phyloP scores from a whole-genome alignment of 1,284 basidiomycete species.

The Neonothopanus nambi region DNA sequence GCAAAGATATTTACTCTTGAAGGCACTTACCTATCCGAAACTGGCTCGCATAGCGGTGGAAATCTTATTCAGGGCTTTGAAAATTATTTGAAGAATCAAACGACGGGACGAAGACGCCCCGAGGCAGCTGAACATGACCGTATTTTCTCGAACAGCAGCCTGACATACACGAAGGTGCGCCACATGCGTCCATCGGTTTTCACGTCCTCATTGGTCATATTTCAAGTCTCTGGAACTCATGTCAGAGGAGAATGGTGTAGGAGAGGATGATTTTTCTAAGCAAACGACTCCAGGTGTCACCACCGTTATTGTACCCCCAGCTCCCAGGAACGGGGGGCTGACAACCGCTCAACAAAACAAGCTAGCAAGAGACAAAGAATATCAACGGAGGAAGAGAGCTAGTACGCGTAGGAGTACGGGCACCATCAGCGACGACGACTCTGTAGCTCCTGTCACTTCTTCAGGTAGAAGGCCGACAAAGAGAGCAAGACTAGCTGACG shows the following conservation, averaged over 20 bases:
- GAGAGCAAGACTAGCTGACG: slow-evolving; percentile 60
- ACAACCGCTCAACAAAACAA: slow-evolving; percentile 73
- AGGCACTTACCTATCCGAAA: slow-evolving; percentile 71
- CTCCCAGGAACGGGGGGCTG: slow-evolving; percentile 65
- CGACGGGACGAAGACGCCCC: slow-evolving; percentile 62
- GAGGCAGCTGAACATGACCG: slow-evolving; percentile 76
- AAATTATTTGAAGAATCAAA: slow-evolving; percentile 77
- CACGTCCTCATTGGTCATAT: slow-evolving; percentile 1
- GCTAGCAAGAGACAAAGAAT: slow-evolving; percentile 65
- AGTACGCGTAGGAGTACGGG: slow-evolving; percentile 57
- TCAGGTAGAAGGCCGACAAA: slow-evolving; percentile 56
- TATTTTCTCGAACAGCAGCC: slow-evolving; percentile 76
- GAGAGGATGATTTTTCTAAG: slow-evolving; percentile 58
- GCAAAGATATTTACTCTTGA: slow-evolving; percentile 75
- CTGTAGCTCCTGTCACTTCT: slow-evolving; percentile 46
- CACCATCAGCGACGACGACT: slow-evolving; percentile 69
- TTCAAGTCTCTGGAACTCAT: slow-evolving; percentile 68
- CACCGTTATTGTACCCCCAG: slow-evolving; percentile 71
- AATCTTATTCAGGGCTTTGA: slow-evolving; percentile 85
- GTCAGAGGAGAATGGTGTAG: slow-evolving; percentile 68
- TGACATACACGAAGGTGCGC: slow-evolving; percentile 67
- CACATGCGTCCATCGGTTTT: neutral
- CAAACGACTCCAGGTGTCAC: slow-evolving; percentile 66
- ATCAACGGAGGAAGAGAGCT: slow-evolving; percentile 72
- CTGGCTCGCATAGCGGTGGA: slow-evolving; percentile 69